Percentiles rank a stretch among this genome's conserved stretches.
Conservation (phyloP, 1,284 basidiomycete species). For the Ustanciosporium gigantosporum region DNA sequence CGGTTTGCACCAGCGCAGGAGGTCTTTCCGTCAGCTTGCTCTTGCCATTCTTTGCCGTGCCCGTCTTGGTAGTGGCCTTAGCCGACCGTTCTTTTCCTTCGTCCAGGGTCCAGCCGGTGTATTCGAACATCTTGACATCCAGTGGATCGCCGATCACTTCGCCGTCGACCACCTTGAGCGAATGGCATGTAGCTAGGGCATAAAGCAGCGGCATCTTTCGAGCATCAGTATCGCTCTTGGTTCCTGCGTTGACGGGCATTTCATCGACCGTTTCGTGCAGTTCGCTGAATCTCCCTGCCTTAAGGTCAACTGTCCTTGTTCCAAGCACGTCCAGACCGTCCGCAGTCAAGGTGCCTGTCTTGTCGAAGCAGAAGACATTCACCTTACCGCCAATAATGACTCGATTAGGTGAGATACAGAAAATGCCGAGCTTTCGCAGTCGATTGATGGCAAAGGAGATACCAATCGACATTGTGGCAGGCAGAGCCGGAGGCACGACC, state of each 20-base stretch:
- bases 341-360: slow-evolving; percentile 97
- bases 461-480: slow-evolving; percentile 95
- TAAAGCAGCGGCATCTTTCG: slow-evolving; percentile 82
- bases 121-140: slow-evolving; percentile 86
- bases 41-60: slow-evolving; percentile 54
- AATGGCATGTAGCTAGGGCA: slow-evolving; percentile 94
- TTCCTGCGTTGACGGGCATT: slow-evolving; percentile 67
- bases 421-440: slow-evolving; percentile 84
- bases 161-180: slow-evolving; percentile 86
- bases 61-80: slow-evolving; percentile 44
- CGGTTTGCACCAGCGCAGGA: slow-evolving; percentile 89
- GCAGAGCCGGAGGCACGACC: slow-evolving; percentile 94
- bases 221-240: slow-evolving; percentile 63
- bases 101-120: slow-evolving; percentile 93
- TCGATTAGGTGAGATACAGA: slow-evolving; percentile 94
- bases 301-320: slow-evolving; percentile 55
- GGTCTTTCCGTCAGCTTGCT: slow-evolving; percentile 70
- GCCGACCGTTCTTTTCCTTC: slow-evolving; percentile 67
- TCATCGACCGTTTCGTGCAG: slow-evolving; percentile 85
- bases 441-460: slow-evolving; percentile 92
- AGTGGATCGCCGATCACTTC: slow-evolving; percentile 91
- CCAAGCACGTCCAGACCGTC: slow-evolving; percentile 92
- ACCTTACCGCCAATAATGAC: slow-evolving; percentile 96
- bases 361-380: slow-evolving; percentile 98
- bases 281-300: slow-evolving; percentile 78